Evolutionary conservation across 177 flowering plant genomes (phyloP), one percentile per base, ranked within the genome.

Genomic region (Tripterygium wilfordii): DNA sequence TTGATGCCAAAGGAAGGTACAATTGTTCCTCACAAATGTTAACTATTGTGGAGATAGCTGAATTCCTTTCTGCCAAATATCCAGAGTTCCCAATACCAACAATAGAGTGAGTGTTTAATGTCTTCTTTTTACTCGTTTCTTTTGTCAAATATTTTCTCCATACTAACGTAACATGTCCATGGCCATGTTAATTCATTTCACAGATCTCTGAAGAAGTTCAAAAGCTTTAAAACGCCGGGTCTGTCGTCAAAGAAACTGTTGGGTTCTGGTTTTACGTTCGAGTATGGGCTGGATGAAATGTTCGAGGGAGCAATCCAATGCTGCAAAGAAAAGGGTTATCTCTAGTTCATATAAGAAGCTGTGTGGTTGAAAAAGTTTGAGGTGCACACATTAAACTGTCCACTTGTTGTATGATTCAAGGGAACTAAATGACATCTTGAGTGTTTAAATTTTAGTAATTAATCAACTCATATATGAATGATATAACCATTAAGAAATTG

Each of bases 241-340:
- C 14, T 67, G 8, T 65, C 80, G 18, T 50, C 83, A 8, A 54
- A 66, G 67, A 78, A 78, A 53, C 71, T 78, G 0, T 14, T 61
- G 52, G 69, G 58, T 52, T 6, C 50, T 37, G 81, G 81, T 23
- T 79, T 76, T 66, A 49, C 59, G 41, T 76, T 40, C 39, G 64
- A 65, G 54, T 55, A 72, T 64, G n/a, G n/a, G n/a, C n/a, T n/a
- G n/a, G n/a, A n/a, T n/a, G n/a, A n/a, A n/a, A n/a, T n/a, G n/a
- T n/a, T 48, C 27, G 64, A 62, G 43, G 77, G 52, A 32, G 77
- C 83, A 16, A 61, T 80, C 27, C 36, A 62, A 17, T 51, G 72
- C 36, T 72, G 87, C 67, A 64, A 59, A 42, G 58, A 62, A 9
- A 77, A 56, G 53, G 77, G 79, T 4, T 49, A 63, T 40, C 62